Evolutionary conservation across 768 basidiomycete species (phyloP), one percentile per base, ranked within the genome.

Genomic region (Lepiota brunneoincarnata): DNA sequence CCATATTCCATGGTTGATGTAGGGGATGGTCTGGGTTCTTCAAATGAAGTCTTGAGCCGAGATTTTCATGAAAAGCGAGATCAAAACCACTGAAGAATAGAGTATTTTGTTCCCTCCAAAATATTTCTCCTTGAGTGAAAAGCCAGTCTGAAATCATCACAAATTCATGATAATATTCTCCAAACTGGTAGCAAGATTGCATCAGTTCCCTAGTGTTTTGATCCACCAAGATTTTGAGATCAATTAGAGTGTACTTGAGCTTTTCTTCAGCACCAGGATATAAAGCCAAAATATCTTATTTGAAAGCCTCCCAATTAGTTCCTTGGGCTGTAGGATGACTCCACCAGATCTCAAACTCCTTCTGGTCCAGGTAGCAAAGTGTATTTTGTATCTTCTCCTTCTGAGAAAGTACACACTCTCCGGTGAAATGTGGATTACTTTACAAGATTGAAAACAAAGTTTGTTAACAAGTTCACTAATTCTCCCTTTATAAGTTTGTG

Each of bases 21-120:
- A n/a, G n/a, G n/a, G n/a, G n/a, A n/a, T n/a, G n/a, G n/a, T n/a
- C n/a, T n/a, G n/a, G n/a, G n/a, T n/a, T n/a, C n/a, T n/a, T n/a
- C n/a, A n/a, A 7, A 9, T 40, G 17, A 0, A 40, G 39, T 40
- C 17, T 14, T 7, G 14, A 31, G 2, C 41, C 23, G 6, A 59
- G 48, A 2, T 39, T 9, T 17, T 20, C 9, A 11, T 42, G 11
- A 28, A 61, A 51, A 2, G n/a, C 18, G 15, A 41, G 6, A 10
- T 52, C 52, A 18, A 61, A 39, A 1, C 60, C 60, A 23, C 26
- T 34, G 12, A 62, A 7, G 28, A 58, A 57, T 10, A 43, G 11
- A 12, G 23, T 47, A 4, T 21, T n/a, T 12, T 18, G 34, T 23
- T 61, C 55, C 4, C 41, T 12, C 5, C 44, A 21, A 0, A 54